A percentile compares a stretch with the other conserved stretches of the same genome.
phyloP scores from a whole-genome alignment of 2,329 filamentous ascomycete species.

The Didymella arachidicola region DNA sequence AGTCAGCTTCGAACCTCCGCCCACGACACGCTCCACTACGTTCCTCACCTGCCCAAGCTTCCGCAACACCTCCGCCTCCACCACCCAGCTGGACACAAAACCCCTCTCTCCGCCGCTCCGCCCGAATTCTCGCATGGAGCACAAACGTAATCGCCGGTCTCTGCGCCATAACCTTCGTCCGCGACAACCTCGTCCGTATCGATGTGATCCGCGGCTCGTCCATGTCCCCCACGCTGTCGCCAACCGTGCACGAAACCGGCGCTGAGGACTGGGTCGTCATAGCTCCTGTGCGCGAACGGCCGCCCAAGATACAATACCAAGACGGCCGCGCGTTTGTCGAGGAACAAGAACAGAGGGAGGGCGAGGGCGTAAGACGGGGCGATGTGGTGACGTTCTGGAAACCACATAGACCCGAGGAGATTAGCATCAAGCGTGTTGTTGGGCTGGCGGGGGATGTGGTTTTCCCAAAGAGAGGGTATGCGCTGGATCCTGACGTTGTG shows the following conservation, averaged over 20 bases:
- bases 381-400: constrained; percentile 57
- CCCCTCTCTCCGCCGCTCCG: constrained; percentile 14
- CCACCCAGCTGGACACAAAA: constrained; percentile 19
- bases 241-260: constrained; percentile 51
- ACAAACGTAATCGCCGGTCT: constrained; percentile 26
- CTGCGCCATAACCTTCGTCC: constrained; percentile 41
- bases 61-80: constrained; percentile 2
- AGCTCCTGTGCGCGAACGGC: constrained; percentile 30
- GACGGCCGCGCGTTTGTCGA: constrained; percentile 6
- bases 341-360: constrained; percentile 3
- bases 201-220: constrained; percentile 51
- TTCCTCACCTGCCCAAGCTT: constrained; percentile 3
- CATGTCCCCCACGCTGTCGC: constrained; percentile 58
- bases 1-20: neutral
- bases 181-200: constrained; percentile 52
- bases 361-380: constrained; percentile 51
- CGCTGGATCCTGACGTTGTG: constrained; percentile 42
- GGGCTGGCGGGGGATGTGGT: constrained; percentile 82
- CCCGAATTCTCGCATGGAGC: constrained; percentile 25
- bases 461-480: constrained; percentile 56
- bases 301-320: constrained; percentile 27
- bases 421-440: constrained; percentile 83
- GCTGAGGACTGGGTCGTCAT: constrained; percentile 51
- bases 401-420: constrained; percentile 72
- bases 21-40: constrained; percentile 10